Evolutionary conservation across 116 monocot genomes (phyloP), one percentile per base, ranked within the genome.

Genomic region (Posidonia oceanica): DNA sequence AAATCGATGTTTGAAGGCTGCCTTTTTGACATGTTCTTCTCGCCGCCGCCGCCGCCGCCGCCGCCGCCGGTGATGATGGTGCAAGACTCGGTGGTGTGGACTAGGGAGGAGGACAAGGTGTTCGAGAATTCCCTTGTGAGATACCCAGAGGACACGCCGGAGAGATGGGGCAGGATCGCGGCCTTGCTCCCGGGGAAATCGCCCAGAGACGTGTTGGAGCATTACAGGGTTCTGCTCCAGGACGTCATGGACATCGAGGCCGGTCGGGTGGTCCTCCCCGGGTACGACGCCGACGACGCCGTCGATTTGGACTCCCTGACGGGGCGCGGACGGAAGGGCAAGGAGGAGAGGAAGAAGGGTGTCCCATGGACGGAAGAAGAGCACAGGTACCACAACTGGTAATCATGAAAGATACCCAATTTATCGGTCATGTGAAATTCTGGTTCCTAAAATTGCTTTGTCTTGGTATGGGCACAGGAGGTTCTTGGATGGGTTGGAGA

Each of bases 161-260:
- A 82, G 44, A 63, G 78, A 13, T 82, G 78, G 82, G 66, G 54
- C 53, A 55, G 64, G 38, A 75, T 82, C 7, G 82, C 82, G 7
- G 60, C 54, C 15, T 36, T 60, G 72, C 59, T 77, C 5, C 74
- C 70, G 10, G 75, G 71, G 44, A 75, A 75, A 59, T 55, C 63
- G 14, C 22, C 71, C 20, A 18, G 14, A 22, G 78, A 82, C 21
- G 74, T 75, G 67, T 52, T 62, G 53, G 39, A 63, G 1, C 75
- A 78, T 54, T 82, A 78, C 61, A 62, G 60, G 17, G 18, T 39
- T 16, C 71, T 82, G 14, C 67, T 75, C 40, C 52, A 62, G 61
- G 82, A 82, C 67, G 60, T 82, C 1, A 23, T 54, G 8, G 67
- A 59, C 67, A 82, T 82, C 61, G 82, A 82, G 36, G 36, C 48